phyloP scores from a whole-genome alignment of 768 basidiomycete species.

The Cubamyces lactineus region DNA sequence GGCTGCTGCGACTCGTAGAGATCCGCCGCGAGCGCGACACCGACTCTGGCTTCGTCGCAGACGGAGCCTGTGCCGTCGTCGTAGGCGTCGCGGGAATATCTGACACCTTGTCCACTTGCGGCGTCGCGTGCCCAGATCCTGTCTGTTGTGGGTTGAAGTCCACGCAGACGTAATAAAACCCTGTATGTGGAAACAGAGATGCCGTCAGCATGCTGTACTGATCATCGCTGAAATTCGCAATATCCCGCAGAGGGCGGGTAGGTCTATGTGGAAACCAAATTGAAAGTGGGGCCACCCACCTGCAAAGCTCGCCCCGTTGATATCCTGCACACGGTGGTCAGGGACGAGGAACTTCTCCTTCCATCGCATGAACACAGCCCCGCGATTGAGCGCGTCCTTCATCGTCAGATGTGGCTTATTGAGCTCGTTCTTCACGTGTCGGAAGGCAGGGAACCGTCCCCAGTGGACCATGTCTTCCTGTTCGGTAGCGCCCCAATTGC shows the following conservation, averaged over 20 bases:
- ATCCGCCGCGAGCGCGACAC: slow-evolving; percentile 26
- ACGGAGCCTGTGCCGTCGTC: slow-evolving; percentile 42
- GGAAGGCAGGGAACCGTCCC: slow-evolving; percentile 90
- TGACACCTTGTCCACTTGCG: too few species aligned
- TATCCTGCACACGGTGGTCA: slow-evolving; percentile 90
- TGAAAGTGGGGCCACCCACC: slow-evolving; percentile 63
- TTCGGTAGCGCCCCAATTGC: slow-evolving; percentile 89
- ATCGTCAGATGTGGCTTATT: slow-evolving; percentile 79
- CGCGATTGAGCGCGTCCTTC: slow-evolving; percentile 63
- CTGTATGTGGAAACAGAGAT: slow-evolving; percentile 42
- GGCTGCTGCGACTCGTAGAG: slow-evolving; percentile 39
- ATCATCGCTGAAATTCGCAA: neutral
- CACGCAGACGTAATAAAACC: slow-evolving; percentile 94
- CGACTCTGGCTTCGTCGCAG: slow-evolving; percentile 32
- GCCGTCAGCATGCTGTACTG: slow-evolving; percentile 3
- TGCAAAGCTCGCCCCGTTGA: slow-evolving; percentile 94
- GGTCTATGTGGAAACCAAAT: slow-evolving; percentile 86
- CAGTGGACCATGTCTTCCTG: slow-evolving; percentile 94
- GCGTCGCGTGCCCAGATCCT: slow-evolving; percentile 33
- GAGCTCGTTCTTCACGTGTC: slow-evolving; percentile 78
- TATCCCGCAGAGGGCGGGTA: slow-evolving; percentile 54
- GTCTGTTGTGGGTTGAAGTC: slow-evolving; percentile 76
- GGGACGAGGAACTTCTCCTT: slow-evolving; percentile 97
- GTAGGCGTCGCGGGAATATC: slow-evolving; percentile 63
- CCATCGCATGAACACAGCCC: slow-evolving; percentile 94